Evolutionary conservation across 75 land plant genomes (phyloP), one percentile per base, ranked within the genome.

Genomic region (Sequoia sempervirens): DNA sequence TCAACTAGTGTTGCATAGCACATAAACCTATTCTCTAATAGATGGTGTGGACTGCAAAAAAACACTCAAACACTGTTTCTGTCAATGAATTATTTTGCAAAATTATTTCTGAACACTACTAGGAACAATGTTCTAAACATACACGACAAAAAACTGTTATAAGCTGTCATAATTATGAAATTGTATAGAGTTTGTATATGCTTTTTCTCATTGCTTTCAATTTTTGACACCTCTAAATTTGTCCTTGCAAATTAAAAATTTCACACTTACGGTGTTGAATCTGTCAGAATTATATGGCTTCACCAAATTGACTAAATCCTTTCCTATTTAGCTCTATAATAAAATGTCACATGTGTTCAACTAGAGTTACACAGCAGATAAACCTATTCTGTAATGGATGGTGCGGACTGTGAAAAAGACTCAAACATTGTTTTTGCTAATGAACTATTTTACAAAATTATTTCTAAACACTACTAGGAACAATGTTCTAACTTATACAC

Each of bases 201-300:
- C 6, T 61, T 61, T 61, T 61, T 5, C 18, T 15, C 23, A 54
- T 17, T 54, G 3, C 20, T 18, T 54, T 54, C 58, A 54, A 54
- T 54, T 18, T 40, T 54, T 54, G 20, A 17, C 58, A 54, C 17
- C 58, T 54, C 18, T 54, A 54, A 2, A 17, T 54, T 52, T 54
- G 58, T 54, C 17, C 58, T 54, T 17, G 18, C 58, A 54, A 40
- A 54, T 54, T 54, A 54, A 54, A 15, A 54, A 54, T 15, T 54
- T 54, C 18, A 54, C 58, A 54, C 13, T 54, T 54, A 54, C 12
- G 58, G 18, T 54, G 66, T 47, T 30, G 73, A 4, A 17, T 75
- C 37, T n/a, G 18, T 83, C 58, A 54, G 40, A 73, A 73, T 37
- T 73, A 20, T 73, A 37, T 73, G 36, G 79, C 45, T 75, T 75